Evolutionary conservation across 768 basidiomycete species (phyloP), one percentile per base, ranked within the genome.

Genomic region (Macrolepiota dolichaula): DNA sequence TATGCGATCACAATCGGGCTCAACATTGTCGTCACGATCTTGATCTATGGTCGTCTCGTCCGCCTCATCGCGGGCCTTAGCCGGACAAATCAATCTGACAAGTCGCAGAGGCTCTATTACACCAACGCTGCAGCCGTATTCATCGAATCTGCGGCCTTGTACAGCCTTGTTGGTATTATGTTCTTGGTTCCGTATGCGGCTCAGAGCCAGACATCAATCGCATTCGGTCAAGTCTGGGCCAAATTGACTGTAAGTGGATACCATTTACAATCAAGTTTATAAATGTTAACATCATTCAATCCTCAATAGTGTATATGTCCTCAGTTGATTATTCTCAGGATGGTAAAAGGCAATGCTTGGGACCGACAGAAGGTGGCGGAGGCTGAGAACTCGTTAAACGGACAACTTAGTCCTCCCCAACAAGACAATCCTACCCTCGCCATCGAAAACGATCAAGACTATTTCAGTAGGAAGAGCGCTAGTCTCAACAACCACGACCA

Each of bases 151-250:
- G 78, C 78, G 10, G 72, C 76, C 3, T 73, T 75, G 5, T 79
- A 77, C 68, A 75, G 73, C 51, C 10, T 75, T 17, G 61, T 74
- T 44, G 77, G 77, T 1, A 69, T 78, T 55, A 70, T 73, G 63
- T 77, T 75, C 64, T 65, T 79, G 38, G 69, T 77, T 61, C 71
- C 75, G 2, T 78, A 77, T 63, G 77, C 76, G 0, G 58, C 70
- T 11, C 69, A 69, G 36, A 72, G 70, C 51, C 69, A 69, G 15
- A 69, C 74, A 19, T 69, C 72, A 2, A 72, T 74, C 40, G 71
- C 73, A 9, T 74, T 79, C 60, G 74, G 74, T 36, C 76, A 76
- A 55, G 72, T 79, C 29, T 79, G 77, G 73, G 72, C 75, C 3
- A 78, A 77, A 64, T 69, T 78, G 58, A 73, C 74, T 38, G 78